phyloP scores from a whole-genome alignment of 2,329 filamentous ascomycete genomes.

The Pezicula rhizophila region DNA sequence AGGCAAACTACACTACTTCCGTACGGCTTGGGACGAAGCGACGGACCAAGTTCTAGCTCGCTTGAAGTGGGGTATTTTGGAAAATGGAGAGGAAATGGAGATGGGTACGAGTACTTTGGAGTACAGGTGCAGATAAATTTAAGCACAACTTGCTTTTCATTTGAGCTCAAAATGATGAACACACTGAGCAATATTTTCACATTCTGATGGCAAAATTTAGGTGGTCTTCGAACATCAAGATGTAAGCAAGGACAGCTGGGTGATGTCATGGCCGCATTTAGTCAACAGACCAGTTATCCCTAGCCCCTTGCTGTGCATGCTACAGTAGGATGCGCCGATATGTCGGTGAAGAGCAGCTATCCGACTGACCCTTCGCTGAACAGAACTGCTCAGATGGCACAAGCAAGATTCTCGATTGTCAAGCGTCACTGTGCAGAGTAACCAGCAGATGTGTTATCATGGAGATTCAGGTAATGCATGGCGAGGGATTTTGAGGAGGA shows the following conservation, averaged over 20 bases:
- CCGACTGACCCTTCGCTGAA: background rate
- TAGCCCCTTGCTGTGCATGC: background rate
- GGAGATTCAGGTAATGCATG: background rate
- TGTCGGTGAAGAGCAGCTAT: conserved; percentile 28
- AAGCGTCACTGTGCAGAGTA: conserved; percentile 8
- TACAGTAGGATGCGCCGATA: conserved; percentile 17
- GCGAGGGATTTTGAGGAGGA: background rate
- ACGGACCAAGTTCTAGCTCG: conserved; percentile 2
- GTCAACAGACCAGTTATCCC: background rate
- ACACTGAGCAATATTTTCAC: too few relatives aligned
- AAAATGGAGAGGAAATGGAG: conserved; percentile 10
- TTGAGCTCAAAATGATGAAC: too few relatives aligned
- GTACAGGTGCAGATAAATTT: background rate
- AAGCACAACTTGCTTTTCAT: too few relatives aligned
- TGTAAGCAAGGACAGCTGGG: background rate
- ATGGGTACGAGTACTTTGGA: background rate
- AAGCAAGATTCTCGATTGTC: background rate
- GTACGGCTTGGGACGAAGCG: background rate
- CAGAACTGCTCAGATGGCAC: background rate
- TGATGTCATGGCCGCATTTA: background rate
- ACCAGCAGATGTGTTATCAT: conserved; percentile 7
- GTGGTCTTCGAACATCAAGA: too few relatives aligned
- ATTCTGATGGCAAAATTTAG: too few relatives aligned
- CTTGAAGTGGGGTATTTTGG: conserved; percentile 11
- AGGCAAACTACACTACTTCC: background rate